These are phyloP conservation scores for Rutidosis leptorrhynchoides DNA, from an alignment of 129 eudicot genomes.

Conservation along the genomic window DNA sequence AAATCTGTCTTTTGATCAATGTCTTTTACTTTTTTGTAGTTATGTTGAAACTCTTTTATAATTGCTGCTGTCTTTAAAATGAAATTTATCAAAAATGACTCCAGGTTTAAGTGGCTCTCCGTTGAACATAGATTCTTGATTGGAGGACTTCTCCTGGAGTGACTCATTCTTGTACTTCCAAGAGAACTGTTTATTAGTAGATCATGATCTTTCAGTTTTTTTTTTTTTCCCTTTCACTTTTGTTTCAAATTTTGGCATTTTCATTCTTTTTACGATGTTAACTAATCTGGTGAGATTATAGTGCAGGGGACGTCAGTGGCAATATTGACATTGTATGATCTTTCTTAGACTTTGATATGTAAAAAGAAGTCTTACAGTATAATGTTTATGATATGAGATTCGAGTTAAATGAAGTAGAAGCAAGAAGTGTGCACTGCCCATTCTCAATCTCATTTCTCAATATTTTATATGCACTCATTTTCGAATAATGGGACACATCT, in stretches of 20 bases:
- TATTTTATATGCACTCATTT: conserved; percentile 66
- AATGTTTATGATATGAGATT: conserved; percentile 84
- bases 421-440: conserved; percentile 89
- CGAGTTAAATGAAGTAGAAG: conserved; percentile 93
- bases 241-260: conserved; percentile 10
- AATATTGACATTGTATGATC: conserved; percentile 50
- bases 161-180: conserved; percentile 85
- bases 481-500: conserved; percentile 82
- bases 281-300: conserved; percentile 18
- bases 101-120: conserved; percentile 81
- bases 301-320: conserved; percentile 53
- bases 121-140: conserved; percentile 73
- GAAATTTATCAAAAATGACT: conserved; percentile 16
- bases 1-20: too few species aligned
- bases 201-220: not conserved
- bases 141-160: conserved; percentile 86
- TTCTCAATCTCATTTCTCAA: conserved; percentile 87
- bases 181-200: conserved; percentile 43
- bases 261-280: not conserved
- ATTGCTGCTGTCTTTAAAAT: not conserved
- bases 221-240: conserved; percentile 18
- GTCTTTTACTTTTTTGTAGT: too few species aligned
- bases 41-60: not conserved
- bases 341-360: not conserved
- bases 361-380: not conserved